Conservation (phyloP, 2,329 filamentous ascomycete genomes). For the Polytolypa hystricis region DNA sequence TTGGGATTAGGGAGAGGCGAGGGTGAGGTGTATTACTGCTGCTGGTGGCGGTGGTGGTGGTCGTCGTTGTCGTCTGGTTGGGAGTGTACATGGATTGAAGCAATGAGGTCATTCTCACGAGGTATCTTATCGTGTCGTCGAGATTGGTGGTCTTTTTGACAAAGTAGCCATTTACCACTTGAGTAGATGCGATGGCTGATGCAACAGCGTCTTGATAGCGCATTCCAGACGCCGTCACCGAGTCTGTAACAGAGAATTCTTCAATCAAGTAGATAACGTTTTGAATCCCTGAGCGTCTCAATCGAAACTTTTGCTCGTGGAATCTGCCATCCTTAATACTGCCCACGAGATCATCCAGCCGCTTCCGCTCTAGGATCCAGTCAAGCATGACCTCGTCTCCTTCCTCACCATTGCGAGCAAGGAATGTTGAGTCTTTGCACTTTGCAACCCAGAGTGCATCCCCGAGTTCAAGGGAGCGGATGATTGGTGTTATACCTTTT, state of each 20-base stretch:
- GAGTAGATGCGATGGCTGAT: conserved; percentile 64
- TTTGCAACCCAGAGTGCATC: conserved; percentile 74
- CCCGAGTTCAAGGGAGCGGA: conserved; percentile 59
- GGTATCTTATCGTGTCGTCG: conserved; percentile 67
- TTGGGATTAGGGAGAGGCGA: conserved; percentile 54
- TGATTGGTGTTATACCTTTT: conserved; percentile 53
- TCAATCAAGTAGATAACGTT: conserved; percentile 73
- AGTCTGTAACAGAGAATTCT: conserved; percentile 52
- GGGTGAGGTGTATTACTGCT: conserved; percentile 31
- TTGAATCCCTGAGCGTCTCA: conserved; percentile 59
- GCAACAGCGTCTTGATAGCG: conserved; percentile 57
- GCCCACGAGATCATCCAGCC: conserved; percentile 65
- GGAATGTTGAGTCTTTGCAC: conserved; percentile 47
- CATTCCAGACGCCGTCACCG: conserved; percentile 26
- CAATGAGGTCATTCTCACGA: conserved; percentile 59
- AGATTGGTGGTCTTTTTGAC: conserved; percentile 64
- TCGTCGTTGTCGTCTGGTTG: conserved; percentile 9
- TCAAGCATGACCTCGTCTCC: conserved; percentile 62
- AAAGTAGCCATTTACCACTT: conserved; percentile 69
- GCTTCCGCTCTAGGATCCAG: conserved; percentile 71
- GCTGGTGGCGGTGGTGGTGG: conserved; percentile 8
- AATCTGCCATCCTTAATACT: conserved; percentile 77
- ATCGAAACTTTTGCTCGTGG: conserved; percentile 73
- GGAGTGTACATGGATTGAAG: conserved; percentile 51
- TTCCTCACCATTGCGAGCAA: conserved; percentile 45